Percentiles rank a stretch among this genome's conserved stretches.
phyloP scores from a whole-genome alignment of 768 basidiomycete genomes.

The Amanita jacksonii region DNA sequence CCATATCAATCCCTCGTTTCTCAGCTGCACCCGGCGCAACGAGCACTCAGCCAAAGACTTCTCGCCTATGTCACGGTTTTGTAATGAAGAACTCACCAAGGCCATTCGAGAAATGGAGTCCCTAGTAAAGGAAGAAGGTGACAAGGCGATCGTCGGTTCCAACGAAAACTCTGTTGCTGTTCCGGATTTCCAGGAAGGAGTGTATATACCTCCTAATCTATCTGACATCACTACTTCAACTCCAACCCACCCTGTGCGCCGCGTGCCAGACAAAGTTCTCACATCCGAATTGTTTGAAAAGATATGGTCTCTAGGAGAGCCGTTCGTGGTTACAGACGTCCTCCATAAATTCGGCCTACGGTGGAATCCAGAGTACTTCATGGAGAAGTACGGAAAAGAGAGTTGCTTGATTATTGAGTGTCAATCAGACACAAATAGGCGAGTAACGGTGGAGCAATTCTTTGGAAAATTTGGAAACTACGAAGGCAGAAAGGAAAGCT shows the following conservation, averaged over 20 bases:
- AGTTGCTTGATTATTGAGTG: slow-evolving; percentile 74
- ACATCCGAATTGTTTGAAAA: slow-evolving; percentile 51
- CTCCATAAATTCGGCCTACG: slow-evolving; percentile 49
- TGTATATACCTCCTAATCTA: slow-evolving; percentile 20
- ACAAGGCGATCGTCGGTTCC: too few species aligned
- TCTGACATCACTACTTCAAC: slow-evolving; percentile 21
- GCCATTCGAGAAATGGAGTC: slow-evolving; percentile 64
- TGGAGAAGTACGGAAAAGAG: slow-evolving; percentile 52
- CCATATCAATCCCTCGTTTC: slow-evolving; percentile 63
- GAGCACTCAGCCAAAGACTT: slow-evolving; percentile 64
- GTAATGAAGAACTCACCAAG: slow-evolving; percentile 47
- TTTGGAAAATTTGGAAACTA: slow-evolving; percentile 71
- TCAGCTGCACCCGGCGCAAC: slow-evolving; percentile 59
- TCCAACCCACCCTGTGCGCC: slow-evolving; percentile 35
- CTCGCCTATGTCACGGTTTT: slow-evolving; percentile 75
- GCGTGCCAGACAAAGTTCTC: slow-evolving; percentile 39
- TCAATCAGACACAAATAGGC: slow-evolving; percentile 56
- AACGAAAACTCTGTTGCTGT: not conserved
- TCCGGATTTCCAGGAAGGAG: slow-evolving; percentile 5
- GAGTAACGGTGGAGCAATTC: slow-evolving; percentile 66
- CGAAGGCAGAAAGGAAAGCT: slow-evolving; percentile 39
- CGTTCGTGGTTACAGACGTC: slow-evolving; percentile 68
- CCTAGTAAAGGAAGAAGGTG: slow-evolving; percentile 27
- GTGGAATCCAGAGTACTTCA: slow-evolving; percentile 84
- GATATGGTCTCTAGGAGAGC: slow-evolving; percentile 68